These are phyloP conservation scores for Orbilia blumenaviensis DNA, from an alignment of 2,329 filamentous ascomycete species.

Conservation along the genomic window DNA sequence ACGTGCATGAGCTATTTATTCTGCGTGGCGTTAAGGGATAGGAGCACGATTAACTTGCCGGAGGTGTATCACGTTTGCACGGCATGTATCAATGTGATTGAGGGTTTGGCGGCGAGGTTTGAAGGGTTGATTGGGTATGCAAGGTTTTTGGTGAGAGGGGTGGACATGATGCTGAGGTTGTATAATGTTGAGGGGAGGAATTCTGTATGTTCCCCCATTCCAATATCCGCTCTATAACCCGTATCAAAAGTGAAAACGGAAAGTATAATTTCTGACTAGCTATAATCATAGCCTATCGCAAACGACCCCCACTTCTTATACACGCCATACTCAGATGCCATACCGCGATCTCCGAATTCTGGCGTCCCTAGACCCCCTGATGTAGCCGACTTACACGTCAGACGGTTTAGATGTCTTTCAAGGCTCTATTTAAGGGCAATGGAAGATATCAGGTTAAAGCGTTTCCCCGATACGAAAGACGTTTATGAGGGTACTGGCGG, in stretches of 20 bases:
- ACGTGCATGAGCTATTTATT: conserved; percentile 45
- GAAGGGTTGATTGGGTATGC: conserved; percentile 40
- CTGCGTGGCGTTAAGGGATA: conserved; percentile 27
- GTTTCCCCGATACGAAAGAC: conserved; percentile 26
- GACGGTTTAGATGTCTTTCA: conserved; percentile 27
- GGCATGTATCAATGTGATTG: conserved; percentile 49
- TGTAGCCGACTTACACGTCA: conserved; percentile 42
- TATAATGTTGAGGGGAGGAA: conserved; percentile 43
- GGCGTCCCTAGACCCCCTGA: conserved; percentile 40
- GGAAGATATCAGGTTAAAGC: conserved; percentile 24
- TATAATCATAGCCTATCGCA: conserved; percentile 28
- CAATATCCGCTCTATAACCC: background rate
- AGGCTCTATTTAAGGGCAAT: conserved; percentile 42
- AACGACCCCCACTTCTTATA: conserved; percentile 46
- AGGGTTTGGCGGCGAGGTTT: conserved; percentile 30
- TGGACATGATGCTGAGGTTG: conserved; percentile 50
- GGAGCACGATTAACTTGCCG: conserved; percentile 14
- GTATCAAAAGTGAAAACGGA: background rate
- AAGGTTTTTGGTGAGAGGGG: conserved; percentile 31
- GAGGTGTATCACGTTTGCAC: conserved; percentile 46
- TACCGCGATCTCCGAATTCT: conserved; percentile 46
- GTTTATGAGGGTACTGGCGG: background rate
- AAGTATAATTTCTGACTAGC: no score
- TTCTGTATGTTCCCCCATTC: conserved; percentile 5
- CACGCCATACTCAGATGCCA: conserved; percentile 38